Percentiles rank a stretch among this genome's conserved stretches.
These are phyloP conservation scores for Pseudozyma tsukubaensis DNA, from an alignment of 1,284 basidiomycete genomes.

Conservation along the genomic window DNA sequence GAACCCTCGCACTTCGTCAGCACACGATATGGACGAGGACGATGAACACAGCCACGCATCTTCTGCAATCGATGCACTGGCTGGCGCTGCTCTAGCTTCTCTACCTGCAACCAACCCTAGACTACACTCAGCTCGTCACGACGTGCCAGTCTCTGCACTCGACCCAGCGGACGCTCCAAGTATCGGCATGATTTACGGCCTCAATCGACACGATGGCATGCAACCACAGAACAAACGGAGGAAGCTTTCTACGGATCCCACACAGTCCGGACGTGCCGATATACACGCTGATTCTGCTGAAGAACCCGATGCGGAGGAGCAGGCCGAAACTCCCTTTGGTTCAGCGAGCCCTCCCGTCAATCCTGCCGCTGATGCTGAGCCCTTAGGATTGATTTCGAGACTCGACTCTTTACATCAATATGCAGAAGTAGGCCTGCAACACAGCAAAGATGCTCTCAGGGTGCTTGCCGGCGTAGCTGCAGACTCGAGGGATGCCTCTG, in stretches of 20 bases:
- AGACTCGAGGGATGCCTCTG: conserved; percentile 29
- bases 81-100: conserved; percentile 46
- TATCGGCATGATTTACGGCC: conserved; percentile 52
- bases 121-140: conserved; percentile 45
- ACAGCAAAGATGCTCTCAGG: conserved; percentile 48
- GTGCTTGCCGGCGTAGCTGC: conserved; percentile 51
- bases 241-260: conserved; percentile 16
- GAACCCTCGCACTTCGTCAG: conserved; percentile 35
- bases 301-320: conserved; percentile 11
- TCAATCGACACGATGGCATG: conserved; percentile 32
- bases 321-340: conserved; percentile 4
- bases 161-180: conserved; percentile 44
- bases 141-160: conserved; percentile 46
- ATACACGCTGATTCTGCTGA: conserved; percentile 1
- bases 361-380: conserved; percentile 6
- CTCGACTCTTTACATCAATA: conserved; percentile 46
- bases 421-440: conserved; percentile 46
- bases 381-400: conserved; percentile 22
- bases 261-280: neutral
- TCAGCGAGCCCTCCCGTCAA: conserved; percentile 21
- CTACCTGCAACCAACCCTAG: conserved; percentile 29
- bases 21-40: conserved; percentile 23
- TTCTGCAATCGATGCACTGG: conserved; percentile 41
- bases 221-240: conserved; percentile 22
- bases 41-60: conserved; percentile 32